These are phyloP conservation scores for Euphrasia confusa DNA, from an alignment of 257 asterid genomes.

Conservation along the genomic window DNA sequence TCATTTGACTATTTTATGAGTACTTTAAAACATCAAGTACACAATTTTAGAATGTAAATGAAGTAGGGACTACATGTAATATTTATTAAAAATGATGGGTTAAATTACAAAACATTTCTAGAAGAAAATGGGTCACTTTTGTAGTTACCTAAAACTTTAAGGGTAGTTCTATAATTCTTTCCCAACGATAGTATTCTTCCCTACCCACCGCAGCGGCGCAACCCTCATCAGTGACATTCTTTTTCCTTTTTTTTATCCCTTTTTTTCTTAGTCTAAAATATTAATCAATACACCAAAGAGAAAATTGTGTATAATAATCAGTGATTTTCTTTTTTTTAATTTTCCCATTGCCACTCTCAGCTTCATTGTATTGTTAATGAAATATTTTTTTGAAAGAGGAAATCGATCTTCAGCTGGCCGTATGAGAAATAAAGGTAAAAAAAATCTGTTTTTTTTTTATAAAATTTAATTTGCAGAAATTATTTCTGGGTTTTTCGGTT, in stretches of 20 bases:
- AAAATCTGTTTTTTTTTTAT: conserved; percentile 13
- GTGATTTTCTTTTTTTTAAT: conserved; percentile 1
- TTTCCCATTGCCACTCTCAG: neutral
- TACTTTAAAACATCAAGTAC: too few relatives aligned
- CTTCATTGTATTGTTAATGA: neutral
- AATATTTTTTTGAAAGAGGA: neutral
- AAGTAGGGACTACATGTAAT: too few relatives aligned
- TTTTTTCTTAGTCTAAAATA: neutral
- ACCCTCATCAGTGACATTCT: conserved; percentile 1
- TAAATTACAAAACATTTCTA: too few relatives aligned
- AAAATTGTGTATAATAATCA: conserved; percentile 18
- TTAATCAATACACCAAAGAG: conserved; percentile 14
- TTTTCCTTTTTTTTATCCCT: neutral
- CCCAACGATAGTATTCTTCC: conserved; percentile 9
- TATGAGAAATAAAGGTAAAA: conserved; percentile 23
- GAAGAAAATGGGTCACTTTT: too few relatives aligned
- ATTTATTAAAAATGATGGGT: too few relatives aligned
- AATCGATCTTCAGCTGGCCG: conserved; percentile 21
- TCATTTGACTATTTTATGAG: too few relatives aligned
- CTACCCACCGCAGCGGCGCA: neutral
- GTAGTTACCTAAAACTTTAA: too few relatives aligned
- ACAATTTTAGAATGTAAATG: too few relatives aligned
- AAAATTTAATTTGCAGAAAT: conserved; percentile 4
- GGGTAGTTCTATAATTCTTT: neutral
- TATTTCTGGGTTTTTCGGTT: neutral